phyloP scores from a whole-genome alignment of 2,329 filamentous ascomycete species.

The Endoconidiophora polonica region DNA sequence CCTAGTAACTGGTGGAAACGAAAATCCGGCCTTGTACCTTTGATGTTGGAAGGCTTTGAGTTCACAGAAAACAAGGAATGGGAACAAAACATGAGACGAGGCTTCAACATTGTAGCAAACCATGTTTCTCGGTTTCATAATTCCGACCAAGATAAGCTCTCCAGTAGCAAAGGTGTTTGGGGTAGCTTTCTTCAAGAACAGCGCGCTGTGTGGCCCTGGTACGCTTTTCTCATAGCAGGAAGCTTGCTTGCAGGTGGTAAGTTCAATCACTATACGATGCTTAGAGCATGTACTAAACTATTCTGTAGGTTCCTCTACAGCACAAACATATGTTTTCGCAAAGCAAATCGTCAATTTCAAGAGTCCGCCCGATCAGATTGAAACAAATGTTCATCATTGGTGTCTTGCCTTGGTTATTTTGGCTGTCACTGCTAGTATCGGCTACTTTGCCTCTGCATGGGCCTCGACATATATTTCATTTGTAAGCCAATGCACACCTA shows the following conservation, averaged over 20 bases:
- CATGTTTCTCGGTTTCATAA: background rate
- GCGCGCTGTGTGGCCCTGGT: conserved; percentile 12
- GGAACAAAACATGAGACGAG: conserved; percentile 8
- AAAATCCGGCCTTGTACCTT: conserved; percentile 10
- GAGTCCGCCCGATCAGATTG: background rate
- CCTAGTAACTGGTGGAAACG: conserved; percentile 11
- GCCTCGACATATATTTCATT: conserved; percentile 15
- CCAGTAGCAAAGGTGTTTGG: conserved; percentile 10
- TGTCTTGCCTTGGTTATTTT: conserved; percentile 18
- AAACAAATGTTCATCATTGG: conserved; percentile 17
- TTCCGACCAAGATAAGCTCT: background rate
- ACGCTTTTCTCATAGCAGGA: conserved; percentile 10
- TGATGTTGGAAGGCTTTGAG: conserved; percentile 7
- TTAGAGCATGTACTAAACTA: no score
- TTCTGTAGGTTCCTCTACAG: conserved; percentile 6
- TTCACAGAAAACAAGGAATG: conserved; percentile 9
- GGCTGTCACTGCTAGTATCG: conserved; percentile 17
- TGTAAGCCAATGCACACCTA: conserved; percentile 8
- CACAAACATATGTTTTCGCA: conserved; percentile 14
- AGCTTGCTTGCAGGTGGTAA: conserved; percentile 12
- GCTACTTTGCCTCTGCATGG: conserved; percentile 18
- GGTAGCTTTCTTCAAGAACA: conserved; percentile 9
- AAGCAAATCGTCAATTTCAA: conserved; percentile 12
- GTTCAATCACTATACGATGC: background rate
- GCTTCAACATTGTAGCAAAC: conserved; percentile 7